Evolutionary conservation across 495 filamentous ascomycete genomes (phyloP).

Genomic region (Neurospora africana): DNA sequence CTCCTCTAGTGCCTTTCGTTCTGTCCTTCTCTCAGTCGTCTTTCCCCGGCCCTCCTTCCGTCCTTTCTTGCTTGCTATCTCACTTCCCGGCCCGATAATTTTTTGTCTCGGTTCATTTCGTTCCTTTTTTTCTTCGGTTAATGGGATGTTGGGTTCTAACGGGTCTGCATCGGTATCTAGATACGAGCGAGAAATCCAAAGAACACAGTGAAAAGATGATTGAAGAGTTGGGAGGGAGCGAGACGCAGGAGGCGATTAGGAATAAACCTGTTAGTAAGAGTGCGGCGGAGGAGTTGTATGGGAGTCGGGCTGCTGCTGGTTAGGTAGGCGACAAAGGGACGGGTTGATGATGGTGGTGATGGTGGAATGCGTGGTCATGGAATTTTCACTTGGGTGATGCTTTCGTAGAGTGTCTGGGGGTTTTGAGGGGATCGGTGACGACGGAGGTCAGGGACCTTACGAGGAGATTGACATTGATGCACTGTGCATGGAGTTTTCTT

Average conservation of each 20-base stretch:
- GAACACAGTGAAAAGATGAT: slow-evolving; percentile 14
- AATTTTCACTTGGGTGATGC: neutral
- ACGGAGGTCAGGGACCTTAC: too few species aligned
- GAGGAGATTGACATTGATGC: too few species aligned
- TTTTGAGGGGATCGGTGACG: neutral
- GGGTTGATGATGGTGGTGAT: neutral
- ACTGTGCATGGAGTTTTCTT: too few species aligned
- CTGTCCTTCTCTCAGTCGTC: neutral
- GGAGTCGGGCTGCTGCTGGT: slow-evolving; percentile 19
- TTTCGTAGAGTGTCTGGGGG: neutral
- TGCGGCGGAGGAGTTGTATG: slow-evolving; percentile 26
- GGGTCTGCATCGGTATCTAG: neutral
- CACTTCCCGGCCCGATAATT: neutral
- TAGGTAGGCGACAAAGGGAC: neutral
- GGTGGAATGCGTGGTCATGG: neutral
- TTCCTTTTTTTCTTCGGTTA: too few species aligned
- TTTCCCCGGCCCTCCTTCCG: neutral
- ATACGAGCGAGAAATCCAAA: slow-evolving; percentile 22
- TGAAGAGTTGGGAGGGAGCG: slow-evolving; percentile 16
- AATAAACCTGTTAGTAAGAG: slow-evolving; percentile 20
- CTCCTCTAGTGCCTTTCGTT: too few species aligned
- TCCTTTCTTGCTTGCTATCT: too few species aligned
- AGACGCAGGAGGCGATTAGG: slow-evolving; percentile 16
- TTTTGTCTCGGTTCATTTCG: too few species aligned
- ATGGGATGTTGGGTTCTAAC: neutral